Evolutionary conservation across 345 rosid genomes (phyloP), one percentile per base, ranked within the genome.

Genomic region (Anastatica hierochuntica): DNA sequence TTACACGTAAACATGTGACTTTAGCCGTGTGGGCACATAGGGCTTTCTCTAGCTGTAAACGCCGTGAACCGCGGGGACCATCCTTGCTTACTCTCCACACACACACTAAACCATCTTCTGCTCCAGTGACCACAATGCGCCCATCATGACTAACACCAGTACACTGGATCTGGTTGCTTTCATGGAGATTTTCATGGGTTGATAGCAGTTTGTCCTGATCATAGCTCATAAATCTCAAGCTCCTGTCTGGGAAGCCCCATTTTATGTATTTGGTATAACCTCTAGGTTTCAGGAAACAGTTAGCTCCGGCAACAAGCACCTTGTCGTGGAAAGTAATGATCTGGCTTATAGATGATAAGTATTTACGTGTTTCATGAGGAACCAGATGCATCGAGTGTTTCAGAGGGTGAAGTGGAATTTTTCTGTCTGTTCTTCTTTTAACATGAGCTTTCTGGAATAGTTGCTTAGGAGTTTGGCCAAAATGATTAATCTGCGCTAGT

Each of bases 391-490:
- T 43, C 0, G 88, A 83, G 65, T 75, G 73, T 75, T 81, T 85
- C 59, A 89, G 83, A 11, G 94, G 94, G 66, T 89, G 94, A 2
- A 41, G 83, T 45, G 79, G 94, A 40, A 78, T 67, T 74, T 76
- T 83, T 73, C 81, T 67, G 56, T 81, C 85, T 26, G 76, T 48
- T 43, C 79, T 71, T 69, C 97, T 78, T 66, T 90, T 85, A 11
- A 72, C 81, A 43, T 90, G 97, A 65, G 97, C 68, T 61, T 85
- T 90, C 53, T 63, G 85, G 73, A 90, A 90, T 11, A 90, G 85
- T 60, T 90, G 94, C 73, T 90, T 90, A 11, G 97, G 97, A 27
- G 97, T 90, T 72, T 90, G 97, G 19, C 97, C 97, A 66, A 90
- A 90, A 73, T 90, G 97, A 64, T 90, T 90, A 64, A 90, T 90